Evolutionary conservation across 1,139 yeast species (phyloP), one percentile per base, ranked within the genome.

Genomic region (Casaregolazyma lundiana): DNA sequence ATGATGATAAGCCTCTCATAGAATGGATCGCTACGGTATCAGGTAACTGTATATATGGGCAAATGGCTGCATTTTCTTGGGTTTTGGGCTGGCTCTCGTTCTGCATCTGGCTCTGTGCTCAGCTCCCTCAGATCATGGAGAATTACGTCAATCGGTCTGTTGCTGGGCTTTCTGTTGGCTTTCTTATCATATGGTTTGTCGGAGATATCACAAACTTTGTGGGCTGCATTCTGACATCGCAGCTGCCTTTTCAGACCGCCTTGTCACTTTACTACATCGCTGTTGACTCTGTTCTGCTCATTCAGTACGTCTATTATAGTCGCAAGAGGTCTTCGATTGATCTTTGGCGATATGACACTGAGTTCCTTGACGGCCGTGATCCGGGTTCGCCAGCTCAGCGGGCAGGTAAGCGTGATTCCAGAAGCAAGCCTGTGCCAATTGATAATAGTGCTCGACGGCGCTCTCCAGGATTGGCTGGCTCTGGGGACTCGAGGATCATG

Each of bases 131-230:
- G 62, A 81, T 88, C 16, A 66, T 80, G 50, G 79, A 82, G 58
- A 90, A 90, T 59, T 86, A 84, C 64, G 71, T 71, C 29, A 78
- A 75, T 61, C 82, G 86, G 59, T 83, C 95, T 0, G 95, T 94
- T 1, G 95, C 83, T 35, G 97, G 97, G 1, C 72, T 92, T 24
- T 84, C 96, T 6, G 77, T 84, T n/a, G 73, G 75, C 7, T 88
- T 90, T 57, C 71, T 92, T 4, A 53, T 77, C 16, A 78, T 84
- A 47, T 89, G 97, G 96, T 76, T 87, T 51, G 61, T 79, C 52
- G 98, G 97, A 3, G 98, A 92, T 62, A 72, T 84, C 20, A 72
- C 92, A 9, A 86, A 92, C 51, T 74, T 90, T 47, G 62, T 82
- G 6, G 95, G 97, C 38, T 89, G 97, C 56, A 57, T 88, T 13